phyloP scores from a whole-genome alignment of 139 green algal genomes.

The Klebsormidium nitens region DNA sequence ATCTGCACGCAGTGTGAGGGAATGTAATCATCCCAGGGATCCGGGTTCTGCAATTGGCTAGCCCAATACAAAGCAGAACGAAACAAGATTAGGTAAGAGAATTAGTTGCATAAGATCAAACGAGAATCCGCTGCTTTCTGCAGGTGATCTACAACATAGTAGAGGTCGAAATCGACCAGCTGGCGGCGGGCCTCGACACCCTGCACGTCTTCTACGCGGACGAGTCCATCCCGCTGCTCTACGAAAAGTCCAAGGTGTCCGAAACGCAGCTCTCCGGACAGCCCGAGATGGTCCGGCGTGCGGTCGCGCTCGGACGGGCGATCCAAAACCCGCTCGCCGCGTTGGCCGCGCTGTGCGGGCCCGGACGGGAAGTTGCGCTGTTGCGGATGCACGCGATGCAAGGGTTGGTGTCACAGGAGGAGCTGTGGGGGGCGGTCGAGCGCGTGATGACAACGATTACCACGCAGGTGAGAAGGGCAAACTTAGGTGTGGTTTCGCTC shows the following conservation, averaged over 20 bases:
- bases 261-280: constrained; percentile 58
- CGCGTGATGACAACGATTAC: constrained; percentile 48
- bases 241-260: constrained; percentile 61
- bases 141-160: constrained; percentile 56
- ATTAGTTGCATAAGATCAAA: too few relatives aligned
- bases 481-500: too few relatives aligned
- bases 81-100: too few relatives aligned
- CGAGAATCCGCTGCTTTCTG: neutral
- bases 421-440: constrained; percentile 49
- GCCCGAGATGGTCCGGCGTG: constrained; percentile 61
- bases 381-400: constrained; percentile 47
- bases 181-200: constrained; percentile 12
- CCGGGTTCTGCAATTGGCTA: too few relatives aligned
- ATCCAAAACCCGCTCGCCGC: constrained; percentile 79
- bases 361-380: constrained; percentile 45
- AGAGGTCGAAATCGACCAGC: constrained; percentile 44
- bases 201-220: constrained; percentile 52
- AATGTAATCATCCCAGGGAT: too few relatives aligned
- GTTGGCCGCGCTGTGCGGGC: constrained; percentile 59
- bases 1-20: too few relatives aligned
- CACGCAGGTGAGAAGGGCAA: constrained; percentile 54
- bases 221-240: constrained; percentile 68
- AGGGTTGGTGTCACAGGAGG: constrained; percentile 49
- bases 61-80: too few relatives aligned
- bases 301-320: constrained; percentile 67